Evolutionary conservation across 2,329 filamentous ascomycete species (phyloP).

Genomic region (Fusarium odoratissimum): DNA sequence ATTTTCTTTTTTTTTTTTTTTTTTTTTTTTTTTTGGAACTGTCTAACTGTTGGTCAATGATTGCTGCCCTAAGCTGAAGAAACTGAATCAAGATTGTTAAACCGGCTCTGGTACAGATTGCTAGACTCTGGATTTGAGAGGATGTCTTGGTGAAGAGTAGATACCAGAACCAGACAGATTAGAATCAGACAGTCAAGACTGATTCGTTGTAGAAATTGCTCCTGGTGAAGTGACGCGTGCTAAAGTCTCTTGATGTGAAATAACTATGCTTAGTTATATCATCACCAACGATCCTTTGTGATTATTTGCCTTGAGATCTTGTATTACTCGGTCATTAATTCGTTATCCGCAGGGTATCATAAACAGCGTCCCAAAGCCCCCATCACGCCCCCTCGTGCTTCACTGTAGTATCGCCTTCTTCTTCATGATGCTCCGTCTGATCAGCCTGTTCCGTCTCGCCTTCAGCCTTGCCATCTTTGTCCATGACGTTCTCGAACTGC

Average conservation of each 20-base stretch:
- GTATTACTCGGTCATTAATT: conserved; percentile 11
- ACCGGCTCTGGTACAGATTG: background rate
- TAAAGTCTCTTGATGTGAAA: background rate
- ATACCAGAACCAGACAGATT: background rate
- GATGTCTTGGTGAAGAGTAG: background rate
- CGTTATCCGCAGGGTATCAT: conserved; percentile 37
- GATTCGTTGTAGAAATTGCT: background rate
- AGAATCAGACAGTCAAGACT: background rate
- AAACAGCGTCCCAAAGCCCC: background rate
- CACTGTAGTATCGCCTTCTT: conserved; percentile 19
- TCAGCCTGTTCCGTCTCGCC: conserved; percentile 35
- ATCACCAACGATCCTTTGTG: background rate
- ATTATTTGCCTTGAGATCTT: background rate
- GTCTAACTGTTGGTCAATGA: background rate
- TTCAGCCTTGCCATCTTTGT: conserved; percentile 64
- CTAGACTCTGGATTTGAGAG: background rate
- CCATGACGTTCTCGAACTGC: conserved; percentile 97
- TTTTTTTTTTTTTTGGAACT: background rate
- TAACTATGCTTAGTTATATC: background rate
- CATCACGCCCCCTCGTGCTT: conserved; percentile 32
- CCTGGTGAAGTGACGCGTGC: background rate
- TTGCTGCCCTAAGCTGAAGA: background rate
- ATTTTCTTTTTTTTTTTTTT: background rate
- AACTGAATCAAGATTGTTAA: background rate
- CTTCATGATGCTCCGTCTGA: conserved; percentile 24